Evolutionary conservation across 2,329 filamentous ascomycete genomes (phyloP), one percentile per base, ranked within the genome.

Genomic region (Talaromyces albobiverticillius): DNA sequence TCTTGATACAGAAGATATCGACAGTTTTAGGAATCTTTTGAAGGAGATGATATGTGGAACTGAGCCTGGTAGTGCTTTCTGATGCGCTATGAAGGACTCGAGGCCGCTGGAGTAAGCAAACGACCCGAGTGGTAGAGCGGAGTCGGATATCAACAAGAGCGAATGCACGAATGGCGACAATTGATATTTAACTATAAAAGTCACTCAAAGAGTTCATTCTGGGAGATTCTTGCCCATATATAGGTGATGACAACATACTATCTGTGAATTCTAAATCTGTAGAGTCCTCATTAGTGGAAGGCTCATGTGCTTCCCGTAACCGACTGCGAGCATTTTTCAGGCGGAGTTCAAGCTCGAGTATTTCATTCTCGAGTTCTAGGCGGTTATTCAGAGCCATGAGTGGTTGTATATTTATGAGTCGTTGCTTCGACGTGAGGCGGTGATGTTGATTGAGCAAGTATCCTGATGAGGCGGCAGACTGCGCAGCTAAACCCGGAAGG

Each of bases 31-130:
- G 63, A 86, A 86, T 41, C 67, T 72, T 57, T 79, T 71, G 67
- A 85, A 85, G 3, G 76, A 74, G 14, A 66, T 59, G 13, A 68
- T 62, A 4, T 66, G 65, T 16, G 67, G 67, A 32, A 64, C 3
- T 4, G 23, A 29, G 18, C 61, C 61, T 18, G 71, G 67, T n/a
- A 70, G 61, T 18, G 67, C 62, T 54, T 76, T 77, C 58, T 76
- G 70, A 64, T 86, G 83, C 3, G 81, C 82, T 50, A 86, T 78
- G 63, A 82, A 86, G 18, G 83, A 86, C 66, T 86, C 83, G 16
- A 86, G 72, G 4, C 83, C 83, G 63, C 77, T 82, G 66, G 80
- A 84, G 71, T 85, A 86, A 59, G 83, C 83, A 65, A 86, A 86
- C 1, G 83, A 85, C 43, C 83, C 83, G 2, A 86, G 71, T 1